Conservation (phyloP, 2,329 filamentous ascomycete species). For the Calonectria multiphialidica region DNA sequence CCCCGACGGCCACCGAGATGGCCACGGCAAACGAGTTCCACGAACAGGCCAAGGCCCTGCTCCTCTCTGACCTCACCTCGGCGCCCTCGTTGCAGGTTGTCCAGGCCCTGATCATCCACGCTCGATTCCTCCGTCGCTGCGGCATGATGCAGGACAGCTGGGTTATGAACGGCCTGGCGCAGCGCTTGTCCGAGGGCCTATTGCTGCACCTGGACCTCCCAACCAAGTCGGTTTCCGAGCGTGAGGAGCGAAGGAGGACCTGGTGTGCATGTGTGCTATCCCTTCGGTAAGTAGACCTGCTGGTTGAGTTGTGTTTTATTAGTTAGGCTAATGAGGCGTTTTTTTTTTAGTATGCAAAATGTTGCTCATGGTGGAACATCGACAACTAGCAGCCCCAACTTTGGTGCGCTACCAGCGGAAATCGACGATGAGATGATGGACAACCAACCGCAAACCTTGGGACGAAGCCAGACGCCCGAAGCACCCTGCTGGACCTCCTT, state of each 20-base stretch:
- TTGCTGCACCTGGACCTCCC: constrained; percentile 39
- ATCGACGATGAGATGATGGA: constrained; percentile 42
- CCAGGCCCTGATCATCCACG: constrained; percentile 41
- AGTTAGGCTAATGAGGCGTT: not conserved
- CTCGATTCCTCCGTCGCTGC: constrained; percentile 36
- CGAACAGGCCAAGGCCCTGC: constrained; percentile 36
- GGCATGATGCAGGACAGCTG: constrained; percentile 38
- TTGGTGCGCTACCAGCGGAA: constrained; percentile 37
- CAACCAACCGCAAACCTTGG: constrained; percentile 2
- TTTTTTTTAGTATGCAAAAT: constrained; percentile 35
- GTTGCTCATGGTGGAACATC: constrained; percentile 26
- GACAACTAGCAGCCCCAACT: constrained; percentile 2
- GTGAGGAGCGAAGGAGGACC: constrained; percentile 39
- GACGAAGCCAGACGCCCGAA: constrained; percentile 34
- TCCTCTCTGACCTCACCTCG: constrained; percentile 38
- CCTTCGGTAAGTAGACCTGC: constrained; percentile 23
- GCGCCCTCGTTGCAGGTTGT: constrained; percentile 37
- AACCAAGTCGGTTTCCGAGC: constrained; percentile 34
- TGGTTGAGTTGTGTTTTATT: no score
- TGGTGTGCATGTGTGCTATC: constrained; percentile 42
- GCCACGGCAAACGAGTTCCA: constrained; percentile 39
- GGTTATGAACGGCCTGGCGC: constrained; percentile 40
- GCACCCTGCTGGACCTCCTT: constrained; percentile 37
- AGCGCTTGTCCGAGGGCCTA: constrained; percentile 40
- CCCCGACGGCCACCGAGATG: constrained; percentile 14